Conservation (phyloP, 2,329 filamentous ascomycete genomes). For the Fusarium decemcellulare region DNA sequence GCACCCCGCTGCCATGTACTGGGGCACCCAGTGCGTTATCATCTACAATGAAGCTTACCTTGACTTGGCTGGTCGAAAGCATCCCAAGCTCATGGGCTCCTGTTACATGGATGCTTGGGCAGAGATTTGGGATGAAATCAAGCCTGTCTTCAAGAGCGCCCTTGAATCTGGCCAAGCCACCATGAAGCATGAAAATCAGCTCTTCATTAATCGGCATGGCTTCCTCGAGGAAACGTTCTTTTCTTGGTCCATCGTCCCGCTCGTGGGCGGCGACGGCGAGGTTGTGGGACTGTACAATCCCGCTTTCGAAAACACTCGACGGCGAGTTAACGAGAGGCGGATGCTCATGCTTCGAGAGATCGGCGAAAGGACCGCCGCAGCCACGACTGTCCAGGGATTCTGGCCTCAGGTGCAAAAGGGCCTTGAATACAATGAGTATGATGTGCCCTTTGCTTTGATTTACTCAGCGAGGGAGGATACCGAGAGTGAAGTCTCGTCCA, state of each 20-base stretch:
- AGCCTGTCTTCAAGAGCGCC: slow-evolving; percentile 77
- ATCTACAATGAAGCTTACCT: slow-evolving; percentile 84
- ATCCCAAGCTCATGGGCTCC: slow-evolving; percentile 82
- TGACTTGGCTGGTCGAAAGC: slow-evolving; percentile 80
- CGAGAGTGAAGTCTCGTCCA: slow-evolving; percentile 80
- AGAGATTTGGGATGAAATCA: slow-evolving; percentile 82
- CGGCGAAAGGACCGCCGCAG: slow-evolving; percentile 80
- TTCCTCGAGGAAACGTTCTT: slow-evolving; percentile 87
- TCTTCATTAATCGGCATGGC: slow-evolving; percentile 79
- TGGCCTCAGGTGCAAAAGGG: slow-evolving; percentile 80
- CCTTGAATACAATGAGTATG: slow-evolving; percentile 80
- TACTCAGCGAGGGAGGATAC: slow-evolving; percentile 81
- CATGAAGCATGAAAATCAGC: slow-evolving; percentile 86
- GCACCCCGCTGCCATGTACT: slow-evolving; percentile 83
- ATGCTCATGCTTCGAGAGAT: slow-evolving; percentile 86
- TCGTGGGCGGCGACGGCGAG: slow-evolving; percentile 80
- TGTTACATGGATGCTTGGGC: slow-evolving; percentile 78
- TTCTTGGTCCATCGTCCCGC: slow-evolving; percentile 84
- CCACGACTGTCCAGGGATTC: slow-evolving; percentile 80
- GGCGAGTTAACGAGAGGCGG: slow-evolving; percentile 83
- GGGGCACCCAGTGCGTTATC: slow-evolving; percentile 77
- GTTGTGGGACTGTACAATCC: slow-evolving; percentile 86
- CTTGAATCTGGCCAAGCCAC: slow-evolving; percentile 80
- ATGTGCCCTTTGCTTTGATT: slow-evolving; percentile 82
- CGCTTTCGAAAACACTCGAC: slow-evolving; percentile 83